Evolutionary conservation across 2,329 filamentous ascomycete genomes (phyloP).

Genomic region (Pseudohalonectria lignicola): DNA sequence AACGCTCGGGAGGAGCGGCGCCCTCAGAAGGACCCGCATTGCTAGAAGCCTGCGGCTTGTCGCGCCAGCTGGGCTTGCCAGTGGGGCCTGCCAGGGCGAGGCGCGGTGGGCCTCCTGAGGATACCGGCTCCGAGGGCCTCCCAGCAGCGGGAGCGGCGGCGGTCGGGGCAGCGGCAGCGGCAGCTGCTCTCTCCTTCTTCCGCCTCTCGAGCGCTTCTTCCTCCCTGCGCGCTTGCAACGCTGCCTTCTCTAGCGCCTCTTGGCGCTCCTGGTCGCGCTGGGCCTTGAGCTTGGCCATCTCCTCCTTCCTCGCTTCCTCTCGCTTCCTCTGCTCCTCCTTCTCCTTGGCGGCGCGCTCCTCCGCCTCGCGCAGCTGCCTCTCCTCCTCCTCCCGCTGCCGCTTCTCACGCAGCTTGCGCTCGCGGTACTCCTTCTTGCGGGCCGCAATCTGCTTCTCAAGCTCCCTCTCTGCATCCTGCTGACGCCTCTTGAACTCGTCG

Average conservation of each 20-base stretch:
- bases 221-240: constrained; percentile 69
- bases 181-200: constrained; percentile 33
- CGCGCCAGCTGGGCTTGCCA: constrained; percentile 46
- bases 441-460: constrained; percentile 83
- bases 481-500: constrained; percentile 91
- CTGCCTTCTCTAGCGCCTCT: constrained; percentile 53
- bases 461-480: constrained; percentile 83
- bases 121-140: constrained; percentile 31
- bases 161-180: constrained; percentile 11
- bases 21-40: constrained; percentile 19
- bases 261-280: constrained; percentile 57
- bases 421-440: constrained; percentile 80
- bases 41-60: constrained; percentile 55
- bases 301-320: constrained; percentile 69
- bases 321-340: constrained; percentile 73
- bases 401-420: constrained; percentile 73
- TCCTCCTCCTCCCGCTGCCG: constrained; percentile 78
- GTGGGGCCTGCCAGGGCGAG: constrained; percentile 44
- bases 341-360: constrained; percentile 70
- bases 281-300: constrained; percentile 56
- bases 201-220: constrained; percentile 76
- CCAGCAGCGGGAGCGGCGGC: constrained; percentile 16
- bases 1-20: too few species aligned
- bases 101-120: constrained; percentile 43
- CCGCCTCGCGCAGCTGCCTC: constrained; percentile 66